A percentile compares a stretch with the other conserved stretches of the same genome.
phyloP scores from a whole-genome alignment of 257 asterid species.

The Solanum okadae region DNA sequence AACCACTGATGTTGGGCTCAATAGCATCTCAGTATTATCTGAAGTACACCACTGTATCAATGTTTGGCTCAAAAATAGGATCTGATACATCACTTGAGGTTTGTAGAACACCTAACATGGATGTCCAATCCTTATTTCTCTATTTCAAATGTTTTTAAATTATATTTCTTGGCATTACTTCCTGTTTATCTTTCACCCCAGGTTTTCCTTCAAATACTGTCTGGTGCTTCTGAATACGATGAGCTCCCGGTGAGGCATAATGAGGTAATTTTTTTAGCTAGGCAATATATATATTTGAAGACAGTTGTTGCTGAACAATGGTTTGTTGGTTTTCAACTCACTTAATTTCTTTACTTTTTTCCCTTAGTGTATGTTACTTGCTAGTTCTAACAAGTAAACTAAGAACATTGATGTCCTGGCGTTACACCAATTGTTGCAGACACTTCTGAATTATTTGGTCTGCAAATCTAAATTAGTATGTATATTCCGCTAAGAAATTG shows the following conservation, averaged over 20 bases:
- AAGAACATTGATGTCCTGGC: neutral
- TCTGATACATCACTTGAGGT: constrained; percentile 89
- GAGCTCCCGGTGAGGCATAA: constrained; percentile 97
- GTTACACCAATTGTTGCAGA: neutral
- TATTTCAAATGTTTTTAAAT: neutral
- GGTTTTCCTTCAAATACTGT: constrained; percentile 77
- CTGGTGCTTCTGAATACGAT: constrained; percentile 93
- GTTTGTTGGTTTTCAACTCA: neutral
- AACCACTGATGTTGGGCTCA: constrained; percentile 94
- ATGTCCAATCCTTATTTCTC: neutral
- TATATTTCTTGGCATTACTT: neutral
- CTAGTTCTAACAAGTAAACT: neutral
- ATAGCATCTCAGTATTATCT: constrained; percentile 91
- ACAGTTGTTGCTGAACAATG: neutral
- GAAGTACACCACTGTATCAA: constrained; percentile 81
- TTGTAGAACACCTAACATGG: constrained; percentile 20
- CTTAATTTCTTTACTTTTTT: neutral
- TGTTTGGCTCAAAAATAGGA: constrained; percentile 93
- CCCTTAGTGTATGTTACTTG: neutral
- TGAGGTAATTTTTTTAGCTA: constrained; percentile 46
- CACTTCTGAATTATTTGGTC: neutral
- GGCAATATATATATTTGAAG: neutral
- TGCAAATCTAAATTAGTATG: neutral
- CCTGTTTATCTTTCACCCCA: constrained; percentile 7
- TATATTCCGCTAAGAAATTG: neutral